Conservation (phyloP, 2,329 filamentous ascomycete genomes). For the Colletotrichum orchidophilum region DNA sequence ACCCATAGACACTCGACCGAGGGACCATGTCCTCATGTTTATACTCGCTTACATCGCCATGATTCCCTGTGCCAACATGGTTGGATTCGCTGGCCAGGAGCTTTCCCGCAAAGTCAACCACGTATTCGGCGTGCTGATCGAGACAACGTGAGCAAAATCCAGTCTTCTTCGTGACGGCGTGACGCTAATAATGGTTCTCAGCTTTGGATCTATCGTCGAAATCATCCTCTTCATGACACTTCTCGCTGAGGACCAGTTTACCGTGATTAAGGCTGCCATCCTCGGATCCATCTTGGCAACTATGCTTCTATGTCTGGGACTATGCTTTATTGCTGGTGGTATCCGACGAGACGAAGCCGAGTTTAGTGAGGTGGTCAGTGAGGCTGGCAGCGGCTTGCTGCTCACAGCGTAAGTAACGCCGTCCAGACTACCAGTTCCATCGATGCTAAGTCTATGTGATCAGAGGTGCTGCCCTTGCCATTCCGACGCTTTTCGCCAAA, state of each 20-base stretch:
- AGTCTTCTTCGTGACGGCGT: too few relatives aligned
- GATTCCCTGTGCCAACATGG: constrained; percentile 78
- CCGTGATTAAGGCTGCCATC: constrained; percentile 86
- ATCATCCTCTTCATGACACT: constrained; percentile 85
- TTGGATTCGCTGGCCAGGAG: constrained; percentile 75
- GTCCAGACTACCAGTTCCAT: not conserved
- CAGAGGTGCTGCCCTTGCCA: constrained; percentile 48
- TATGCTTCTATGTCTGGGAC: constrained; percentile 79
- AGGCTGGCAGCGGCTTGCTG: constrained; percentile 80
- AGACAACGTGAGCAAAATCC: constrained; percentile 58
- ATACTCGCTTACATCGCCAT: constrained; percentile 79
- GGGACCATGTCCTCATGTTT: constrained; percentile 72
- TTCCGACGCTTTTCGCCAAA: constrained; percentile 66
- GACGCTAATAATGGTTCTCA: constrained; percentile 33
- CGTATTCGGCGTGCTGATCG: constrained; percentile 70
- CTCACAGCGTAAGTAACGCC: constrained; percentile 74
- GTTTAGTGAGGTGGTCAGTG: constrained; percentile 80
- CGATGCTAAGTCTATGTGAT: not conserved
- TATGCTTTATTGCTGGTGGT: constrained; percentile 83
- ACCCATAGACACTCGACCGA: constrained; percentile 31
- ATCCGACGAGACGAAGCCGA: constrained; percentile 72
- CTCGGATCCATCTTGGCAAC: constrained; percentile 86
- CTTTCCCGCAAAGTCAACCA: constrained; percentile 77
- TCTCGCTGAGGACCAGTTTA: constrained; percentile 63
- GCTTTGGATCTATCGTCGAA: constrained; percentile 79